A percentile compares a stretch with the other conserved stretches of the same genome.
Evolutionary conservation across 305 asterid species (phyloP).

Genomic region (Ilex paraguariensis): DNA sequence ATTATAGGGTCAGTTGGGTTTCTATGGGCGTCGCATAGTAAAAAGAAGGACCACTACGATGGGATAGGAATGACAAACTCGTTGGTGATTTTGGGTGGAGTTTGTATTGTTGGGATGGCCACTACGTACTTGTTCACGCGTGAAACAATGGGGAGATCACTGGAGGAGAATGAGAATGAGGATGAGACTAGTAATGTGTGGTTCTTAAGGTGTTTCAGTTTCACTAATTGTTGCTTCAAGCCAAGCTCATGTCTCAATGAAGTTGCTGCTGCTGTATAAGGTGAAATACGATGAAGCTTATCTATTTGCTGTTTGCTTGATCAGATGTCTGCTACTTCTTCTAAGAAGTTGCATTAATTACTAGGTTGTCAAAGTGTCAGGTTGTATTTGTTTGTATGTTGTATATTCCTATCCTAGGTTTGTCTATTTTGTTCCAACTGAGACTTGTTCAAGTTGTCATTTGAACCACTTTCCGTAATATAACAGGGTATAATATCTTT

Average conservation of each 20-base stretch:
- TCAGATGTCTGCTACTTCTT: too few relatives aligned
- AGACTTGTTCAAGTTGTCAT: too few relatives aligned
- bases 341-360: too few relatives aligned
- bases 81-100: slow-evolving; percentile 36
- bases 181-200: slow-evolving; percentile 17
- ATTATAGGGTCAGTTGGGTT: slow-evolving; percentile 44
- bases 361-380: too few relatives aligned
- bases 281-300: too few relatives aligned
- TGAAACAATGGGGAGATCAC: slow-evolving; percentile 48
- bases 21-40: slow-evolving; percentile 30
- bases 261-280: neutral
- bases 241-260: neutral
- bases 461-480: too few relatives aligned
- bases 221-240: slow-evolving; percentile 1
- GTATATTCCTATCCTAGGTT: too few relatives aligned
- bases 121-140: slow-evolving; percentile 30
- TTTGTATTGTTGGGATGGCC: slow-evolving; percentile 28
- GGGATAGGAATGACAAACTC: slow-evolving; percentile 31
- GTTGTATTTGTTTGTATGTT: too few relatives aligned
- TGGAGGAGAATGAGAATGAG: slow-evolving; percentile 45
- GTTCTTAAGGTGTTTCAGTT: slow-evolving; percentile 18
- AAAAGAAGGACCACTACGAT: slow-evolving; percentile 4
- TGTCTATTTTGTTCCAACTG: too few relatives aligned
- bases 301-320: too few relatives aligned
- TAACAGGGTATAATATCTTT: too few relatives aligned